Percentiles rank a stretch among this genome's conserved stretches.
These are phyloP conservation scores for Cytospora leucostoma DNA, from an alignment of 2,329 filamentous ascomycete species.

Conservation along the genomic window DNA sequence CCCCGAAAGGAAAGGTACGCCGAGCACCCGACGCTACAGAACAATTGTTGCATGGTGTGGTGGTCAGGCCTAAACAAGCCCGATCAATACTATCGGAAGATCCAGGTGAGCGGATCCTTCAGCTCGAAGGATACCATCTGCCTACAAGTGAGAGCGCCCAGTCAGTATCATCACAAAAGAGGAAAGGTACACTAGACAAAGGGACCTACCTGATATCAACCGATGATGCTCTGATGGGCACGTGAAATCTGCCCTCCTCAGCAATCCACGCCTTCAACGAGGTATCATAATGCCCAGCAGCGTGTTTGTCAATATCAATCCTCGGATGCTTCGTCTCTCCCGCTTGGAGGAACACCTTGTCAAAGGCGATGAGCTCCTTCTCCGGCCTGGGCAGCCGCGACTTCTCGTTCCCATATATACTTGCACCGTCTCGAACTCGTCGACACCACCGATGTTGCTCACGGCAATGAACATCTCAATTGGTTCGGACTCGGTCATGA, in stretches of 20 bases:
- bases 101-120: conserved; percentile 66
- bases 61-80: background rate
- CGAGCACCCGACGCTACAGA: too few species aligned
- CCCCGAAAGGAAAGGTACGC: too few species aligned
- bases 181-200: background rate
- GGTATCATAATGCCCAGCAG: conserved; percentile 64
- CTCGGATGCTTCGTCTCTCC: conserved; percentile 56
- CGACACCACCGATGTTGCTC: conserved; percentile 56
- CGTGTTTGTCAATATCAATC: conserved; percentile 50
- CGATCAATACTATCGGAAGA: conserved; percentile 42
- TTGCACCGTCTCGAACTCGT: conserved; percentile 67
- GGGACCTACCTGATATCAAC: conserved; percentile 60
- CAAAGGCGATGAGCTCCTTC: conserved; percentile 72
- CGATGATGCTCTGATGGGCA: conserved; percentile 63
- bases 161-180: conserved; percentile 25
- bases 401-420: conserved; percentile 66
- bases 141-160: conserved; percentile 22
- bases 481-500: conserved; percentile 41
- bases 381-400: conserved; percentile 65
- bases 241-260: conserved; percentile 63
- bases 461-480: conserved; percentile 51
- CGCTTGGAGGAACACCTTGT: conserved; percentile 60
- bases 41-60: background rate
- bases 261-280: conserved; percentile 62
- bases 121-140: conserved; percentile 53